phyloP scores from a whole-genome alignment of 768 basidiomycete species.

The Leucocoprinus leucothites region DNA sequence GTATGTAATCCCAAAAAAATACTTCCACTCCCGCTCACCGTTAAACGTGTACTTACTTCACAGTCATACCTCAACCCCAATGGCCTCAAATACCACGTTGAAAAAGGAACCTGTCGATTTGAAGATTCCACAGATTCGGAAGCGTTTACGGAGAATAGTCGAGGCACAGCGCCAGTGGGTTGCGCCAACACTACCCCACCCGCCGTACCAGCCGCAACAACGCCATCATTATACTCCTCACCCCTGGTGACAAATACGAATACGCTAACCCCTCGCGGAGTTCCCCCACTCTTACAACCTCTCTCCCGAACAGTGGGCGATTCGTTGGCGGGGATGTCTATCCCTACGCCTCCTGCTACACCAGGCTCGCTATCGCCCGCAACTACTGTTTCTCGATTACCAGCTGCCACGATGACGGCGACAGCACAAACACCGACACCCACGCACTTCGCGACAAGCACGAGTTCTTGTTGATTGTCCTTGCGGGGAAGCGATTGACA shows the following conservation, averaged over 20 bases:
- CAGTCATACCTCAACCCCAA: conserved; percentile 64
- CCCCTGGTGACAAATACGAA: neutral
- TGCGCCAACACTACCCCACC: neutral
- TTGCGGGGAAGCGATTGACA: neutral
- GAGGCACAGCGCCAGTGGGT: conserved; percentile 5
- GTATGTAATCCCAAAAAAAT: conserved; percentile 22
- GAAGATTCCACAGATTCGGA: conserved; percentile 21
- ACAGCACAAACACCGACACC: too few species aligned
- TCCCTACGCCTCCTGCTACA: too few species aligned
- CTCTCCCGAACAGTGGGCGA: too few species aligned
- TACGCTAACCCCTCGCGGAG: too few species aligned
- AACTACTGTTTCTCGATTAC: too few species aligned
- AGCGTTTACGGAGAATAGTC: conserved; percentile 1
- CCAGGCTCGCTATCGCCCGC: too few species aligned
- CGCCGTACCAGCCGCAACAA: neutral
- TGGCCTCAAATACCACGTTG: conserved; percentile 64
- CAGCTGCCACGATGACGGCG: too few species aligned
- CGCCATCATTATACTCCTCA: neutral
- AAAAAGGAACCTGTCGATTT: conserved; percentile 61
- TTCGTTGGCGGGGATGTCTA: too few species aligned
- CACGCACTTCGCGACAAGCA: too few species aligned
- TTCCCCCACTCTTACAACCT: too few species aligned
- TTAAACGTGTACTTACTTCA: neutral
- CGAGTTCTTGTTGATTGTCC: too few species aligned
- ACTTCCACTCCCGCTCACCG: neutral